phyloP scores from a whole-genome alignment of 305 asterid genomes.

The Fraxinus xanthoxyloides region DNA sequence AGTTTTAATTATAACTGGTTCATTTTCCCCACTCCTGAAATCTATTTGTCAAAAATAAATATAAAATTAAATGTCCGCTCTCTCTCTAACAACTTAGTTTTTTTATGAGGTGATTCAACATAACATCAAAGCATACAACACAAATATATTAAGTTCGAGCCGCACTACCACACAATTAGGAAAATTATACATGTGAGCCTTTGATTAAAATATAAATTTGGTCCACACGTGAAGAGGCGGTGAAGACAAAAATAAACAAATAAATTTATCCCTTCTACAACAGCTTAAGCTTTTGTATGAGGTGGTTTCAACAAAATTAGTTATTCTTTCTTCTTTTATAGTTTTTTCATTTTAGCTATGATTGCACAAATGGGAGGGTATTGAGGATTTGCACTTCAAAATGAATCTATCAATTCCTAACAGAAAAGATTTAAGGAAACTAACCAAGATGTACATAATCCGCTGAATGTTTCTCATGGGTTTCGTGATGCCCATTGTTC shows the following conservation, averaged over 20 bases:
- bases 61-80: background rate
- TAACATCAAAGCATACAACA: background rate
- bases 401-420: background rate
- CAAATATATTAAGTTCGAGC: background rate
- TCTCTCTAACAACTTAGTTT: background rate
- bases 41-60: background rate
- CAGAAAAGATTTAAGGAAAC: conserved; percentile 1
- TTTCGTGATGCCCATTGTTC: conserved; percentile 49
- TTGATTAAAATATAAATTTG: background rate
- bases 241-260: background rate
- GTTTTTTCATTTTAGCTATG: background rate
- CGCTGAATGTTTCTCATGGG: conserved; percentile 29
- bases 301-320: background rate
- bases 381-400: background rate
- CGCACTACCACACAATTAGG: background rate
- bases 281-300: background rate
- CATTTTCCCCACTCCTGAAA: conserved; percentile 3
- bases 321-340: background rate
- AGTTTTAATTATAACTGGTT: background rate
- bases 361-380: too few species aligned
- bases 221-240: background rate
- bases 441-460: conserved; percentile 50
- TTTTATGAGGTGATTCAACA: background rate
- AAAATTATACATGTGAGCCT: background rate
- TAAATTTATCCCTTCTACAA: background rate